Conservation (phyloP, 495 filamentous ascomycete species). For the Penicillium tannophilum region DNA sequence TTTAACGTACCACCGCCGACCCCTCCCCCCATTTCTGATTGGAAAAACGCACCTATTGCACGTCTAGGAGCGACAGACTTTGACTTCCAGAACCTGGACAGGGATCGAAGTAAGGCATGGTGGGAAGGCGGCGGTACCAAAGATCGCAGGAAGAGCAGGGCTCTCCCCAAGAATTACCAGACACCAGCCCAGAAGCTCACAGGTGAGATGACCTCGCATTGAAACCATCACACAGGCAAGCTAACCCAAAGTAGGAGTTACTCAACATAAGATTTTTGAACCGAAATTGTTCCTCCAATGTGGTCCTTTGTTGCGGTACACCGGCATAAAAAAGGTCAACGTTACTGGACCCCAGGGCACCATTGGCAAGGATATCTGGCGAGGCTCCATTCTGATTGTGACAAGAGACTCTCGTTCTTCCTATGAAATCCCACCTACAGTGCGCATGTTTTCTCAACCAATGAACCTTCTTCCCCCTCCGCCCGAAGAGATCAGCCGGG, state of each 20-base stretch:
- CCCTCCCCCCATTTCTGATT: conserved; percentile 48
- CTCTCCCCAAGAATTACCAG: conserved; percentile 42
- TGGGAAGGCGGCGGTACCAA: conserved; percentile 42
- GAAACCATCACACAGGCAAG: neutral
- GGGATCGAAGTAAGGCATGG: conserved; percentile 48
- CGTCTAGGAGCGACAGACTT: conserved; percentile 41
- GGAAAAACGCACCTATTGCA: conserved; percentile 42
- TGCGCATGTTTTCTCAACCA: conserved; percentile 83
- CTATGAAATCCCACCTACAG: conserved; percentile 73
- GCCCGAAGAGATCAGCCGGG: conserved; percentile 64
- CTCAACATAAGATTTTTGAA: conserved; percentile 66
- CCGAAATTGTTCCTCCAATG: conserved; percentile 84
- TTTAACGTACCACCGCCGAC: conserved; percentile 53
- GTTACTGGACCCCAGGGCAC: conserved; percentile 40
- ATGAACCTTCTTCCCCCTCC: conserved; percentile 85
- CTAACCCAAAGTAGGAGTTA: conserved; percentile 30
- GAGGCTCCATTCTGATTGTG: conserved; percentile 92
- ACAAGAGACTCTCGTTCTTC: conserved; percentile 79
- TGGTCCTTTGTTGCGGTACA: conserved; percentile 86
- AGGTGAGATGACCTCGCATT: conserved; percentile 26
- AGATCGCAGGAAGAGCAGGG: conserved; percentile 46
- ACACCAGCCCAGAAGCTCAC: conserved; percentile 40
- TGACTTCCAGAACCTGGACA: conserved; percentile 45
- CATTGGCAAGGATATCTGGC: conserved; percentile 76
- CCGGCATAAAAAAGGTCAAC: conserved; percentile 61